Evolutionary conservation across 1,139 yeast genomes (phyloP).

Genomic region (Suzukiozyma palmioleophila): DNA sequence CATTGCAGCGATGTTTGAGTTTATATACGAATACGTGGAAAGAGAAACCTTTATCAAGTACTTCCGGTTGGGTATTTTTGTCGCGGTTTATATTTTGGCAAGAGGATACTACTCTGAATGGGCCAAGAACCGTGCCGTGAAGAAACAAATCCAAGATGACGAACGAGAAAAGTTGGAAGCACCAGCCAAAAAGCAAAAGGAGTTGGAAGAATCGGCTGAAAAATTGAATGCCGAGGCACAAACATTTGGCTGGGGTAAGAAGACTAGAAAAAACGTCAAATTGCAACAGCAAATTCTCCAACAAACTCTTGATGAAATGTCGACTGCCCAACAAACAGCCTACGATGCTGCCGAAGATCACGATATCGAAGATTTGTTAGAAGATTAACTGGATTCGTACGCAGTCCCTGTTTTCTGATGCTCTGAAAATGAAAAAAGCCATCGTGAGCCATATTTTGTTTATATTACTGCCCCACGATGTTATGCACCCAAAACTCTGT

Average conservation of each 20-base stretch:
- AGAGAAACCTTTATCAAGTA: slow-evolving; percentile 33
- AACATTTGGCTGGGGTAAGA: slow-evolving; percentile 76
- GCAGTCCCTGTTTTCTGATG: neutral
- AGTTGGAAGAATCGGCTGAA: slow-evolving; percentile 24
- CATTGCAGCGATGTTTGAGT: slow-evolving; percentile 22
- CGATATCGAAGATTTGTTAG: slow-evolving; percentile 62
- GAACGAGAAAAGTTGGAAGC: slow-evolving; percentile 36
- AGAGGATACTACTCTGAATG: slow-evolving; percentile 36
- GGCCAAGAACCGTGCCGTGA: slow-evolving; percentile 49
- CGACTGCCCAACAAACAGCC: slow-evolving; percentile 32
- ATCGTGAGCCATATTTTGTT: no score
- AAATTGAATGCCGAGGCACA: slow-evolving; percentile 37
- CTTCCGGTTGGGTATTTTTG: slow-evolving; percentile 31
- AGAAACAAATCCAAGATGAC: slow-evolving; percentile 47
- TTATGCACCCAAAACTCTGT: no score
- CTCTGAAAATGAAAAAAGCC: no score
- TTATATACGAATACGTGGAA: slow-evolving; percentile 34
- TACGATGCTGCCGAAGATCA: slow-evolving; percentile 59
- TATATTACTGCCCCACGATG: no score
- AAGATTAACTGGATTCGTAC: slow-evolving; percentile 31
- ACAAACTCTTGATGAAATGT: slow-evolving; percentile 19
- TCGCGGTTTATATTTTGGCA: slow-evolving; percentile 33
- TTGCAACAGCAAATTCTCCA: slow-evolving; percentile 51
- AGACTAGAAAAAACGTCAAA: slow-evolving; percentile 56
- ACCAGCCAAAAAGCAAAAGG: slow-evolving; percentile 30